Conservation (phyloP, 2,329 filamentous ascomycete genomes). For the Byssothecium circinans region DNA sequence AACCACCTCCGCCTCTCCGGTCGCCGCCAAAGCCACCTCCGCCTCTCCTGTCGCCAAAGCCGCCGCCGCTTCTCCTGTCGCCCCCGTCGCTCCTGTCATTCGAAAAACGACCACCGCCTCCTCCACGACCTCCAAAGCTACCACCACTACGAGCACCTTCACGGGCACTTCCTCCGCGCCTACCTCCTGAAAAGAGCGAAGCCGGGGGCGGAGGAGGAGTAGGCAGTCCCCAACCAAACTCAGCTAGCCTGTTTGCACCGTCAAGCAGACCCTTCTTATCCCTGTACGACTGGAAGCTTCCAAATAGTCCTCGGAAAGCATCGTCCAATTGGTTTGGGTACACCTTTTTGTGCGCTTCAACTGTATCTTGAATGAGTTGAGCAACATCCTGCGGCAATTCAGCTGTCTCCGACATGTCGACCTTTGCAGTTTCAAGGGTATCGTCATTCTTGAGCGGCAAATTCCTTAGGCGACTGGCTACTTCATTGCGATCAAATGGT, state of each 20-base stretch:
- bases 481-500: constrained; percentile 54
- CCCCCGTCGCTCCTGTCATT: background rate
- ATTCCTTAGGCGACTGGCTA: constrained; percentile 56
- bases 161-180: constrained; percentile 13
- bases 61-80: constrained; percentile 17
- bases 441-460: constrained; percentile 63
- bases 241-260: constrained; percentile 48
- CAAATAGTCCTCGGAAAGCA: constrained; percentile 62
- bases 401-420: constrained; percentile 48
- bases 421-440: constrained; percentile 53
- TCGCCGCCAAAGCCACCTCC: constrained; percentile 11
- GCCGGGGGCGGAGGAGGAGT: constrained; percentile 43
- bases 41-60: constrained; percentile 10
- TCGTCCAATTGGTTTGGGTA: constrained; percentile 47
- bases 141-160: constrained; percentile 7
- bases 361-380: constrained; percentile 50
- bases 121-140: background rate
- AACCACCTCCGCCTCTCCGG: constrained; percentile 14
- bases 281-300: constrained; percentile 51
- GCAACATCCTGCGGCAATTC: constrained; percentile 47
- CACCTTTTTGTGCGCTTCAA: constrained; percentile 48
- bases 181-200: constrained; percentile 17
- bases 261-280: constrained; percentile 47
- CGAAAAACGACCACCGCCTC: constrained; percentile 10
- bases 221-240: constrained; percentile 52